These are phyloP conservation scores for Chytriomyces hyalinus DNA, from an alignment of 192 early-diverging fungal genomes.

Conservation along the genomic window DNA sequence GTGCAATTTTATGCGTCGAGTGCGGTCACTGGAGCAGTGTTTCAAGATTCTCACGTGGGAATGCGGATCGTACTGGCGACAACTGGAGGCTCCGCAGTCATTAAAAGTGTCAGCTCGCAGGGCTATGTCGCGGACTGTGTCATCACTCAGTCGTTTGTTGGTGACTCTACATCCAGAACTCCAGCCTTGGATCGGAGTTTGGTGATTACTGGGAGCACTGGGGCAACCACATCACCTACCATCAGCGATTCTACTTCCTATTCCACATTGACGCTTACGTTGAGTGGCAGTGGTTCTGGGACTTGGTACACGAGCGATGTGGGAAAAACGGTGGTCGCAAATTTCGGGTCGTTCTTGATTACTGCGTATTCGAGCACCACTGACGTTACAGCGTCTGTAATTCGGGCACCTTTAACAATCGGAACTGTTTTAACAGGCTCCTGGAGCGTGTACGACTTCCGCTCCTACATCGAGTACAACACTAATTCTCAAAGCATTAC, in stretches of 20 bases:
- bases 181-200: neutral
- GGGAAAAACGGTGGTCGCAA: constrained; percentile 27
- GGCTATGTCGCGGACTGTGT: constrained; percentile 26
- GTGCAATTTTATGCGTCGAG: constrained; percentile 24
- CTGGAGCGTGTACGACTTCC: constrained; percentile 27
- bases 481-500: constrained; percentile 7
- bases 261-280: neutral
- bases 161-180: neutral
- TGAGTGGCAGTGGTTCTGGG: neutral
- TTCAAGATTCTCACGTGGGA: constrained; percentile 24
- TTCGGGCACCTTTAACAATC: constrained; percentile 6
- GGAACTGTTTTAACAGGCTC: neutral
- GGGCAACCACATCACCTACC: neutral
- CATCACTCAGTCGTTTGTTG: neutral
- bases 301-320: constrained; percentile 20
- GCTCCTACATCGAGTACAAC: constrained; percentile 13
- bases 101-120: constrained; percentile 15
- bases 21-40: neutral
- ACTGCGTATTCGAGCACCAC: constrained; percentile 1
- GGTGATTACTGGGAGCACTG: neutral
- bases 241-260: constrained; percentile 12
- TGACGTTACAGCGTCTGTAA: constrained; percentile 3
- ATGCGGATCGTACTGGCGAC: neutral
- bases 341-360: constrained; percentile 24
- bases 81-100: constrained; percentile 12